Evolutionary conservation across 768 basidiomycete species (phyloP).

Genomic region (Mycena rosella): DNA sequence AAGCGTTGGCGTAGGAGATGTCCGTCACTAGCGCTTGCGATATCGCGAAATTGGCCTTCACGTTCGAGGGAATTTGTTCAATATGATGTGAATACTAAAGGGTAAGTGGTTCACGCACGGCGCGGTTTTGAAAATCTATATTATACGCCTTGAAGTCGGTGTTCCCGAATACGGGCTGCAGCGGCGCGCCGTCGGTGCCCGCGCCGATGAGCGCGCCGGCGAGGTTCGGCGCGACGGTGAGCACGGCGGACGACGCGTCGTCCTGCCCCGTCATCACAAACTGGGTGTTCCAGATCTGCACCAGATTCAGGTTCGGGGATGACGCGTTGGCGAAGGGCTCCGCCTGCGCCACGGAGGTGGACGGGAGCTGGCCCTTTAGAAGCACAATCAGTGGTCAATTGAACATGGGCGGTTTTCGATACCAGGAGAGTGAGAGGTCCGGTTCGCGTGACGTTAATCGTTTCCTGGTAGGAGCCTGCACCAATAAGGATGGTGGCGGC

Average conservation of each 20-base stretch:
- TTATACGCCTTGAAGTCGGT: conserved; percentile 75
- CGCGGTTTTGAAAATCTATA: conserved; percentile 75
- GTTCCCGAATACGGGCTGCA: conserved; percentile 65
- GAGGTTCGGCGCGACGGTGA: conserved; percentile 68
- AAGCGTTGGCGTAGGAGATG: conserved; percentile 75
- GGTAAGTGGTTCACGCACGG: too few species aligned
- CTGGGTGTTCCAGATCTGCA: conserved; percentile 64
- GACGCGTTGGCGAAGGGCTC: conserved; percentile 58
- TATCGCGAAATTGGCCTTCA: conserved; percentile 67
- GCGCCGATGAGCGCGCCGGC: conserved; percentile 71
- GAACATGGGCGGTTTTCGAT: conserved; percentile 19
- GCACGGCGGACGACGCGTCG: conserved; percentile 70
- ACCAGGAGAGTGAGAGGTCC: conserved; percentile 71
- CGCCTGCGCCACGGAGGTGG: conserved; percentile 47
- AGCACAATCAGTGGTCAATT: background rate
- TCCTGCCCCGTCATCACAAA: conserved; percentile 59
- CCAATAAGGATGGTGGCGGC: conserved; percentile 66
- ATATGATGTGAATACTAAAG: conserved; percentile 3
- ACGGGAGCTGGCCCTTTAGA: conserved; percentile 65
- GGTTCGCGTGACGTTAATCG: conserved; percentile 65
- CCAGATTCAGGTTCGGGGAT: conserved; percentile 63
- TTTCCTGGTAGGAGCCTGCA: conserved; percentile 71
- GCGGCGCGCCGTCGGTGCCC: conserved; percentile 68
- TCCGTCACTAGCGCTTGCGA: conserved; percentile 74
- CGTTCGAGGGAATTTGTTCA: conserved; percentile 1